Evolutionary conservation across 2,329 filamentous ascomycete genomes (phyloP).

Genomic region (Pestalotiopsis sp.): DNA sequence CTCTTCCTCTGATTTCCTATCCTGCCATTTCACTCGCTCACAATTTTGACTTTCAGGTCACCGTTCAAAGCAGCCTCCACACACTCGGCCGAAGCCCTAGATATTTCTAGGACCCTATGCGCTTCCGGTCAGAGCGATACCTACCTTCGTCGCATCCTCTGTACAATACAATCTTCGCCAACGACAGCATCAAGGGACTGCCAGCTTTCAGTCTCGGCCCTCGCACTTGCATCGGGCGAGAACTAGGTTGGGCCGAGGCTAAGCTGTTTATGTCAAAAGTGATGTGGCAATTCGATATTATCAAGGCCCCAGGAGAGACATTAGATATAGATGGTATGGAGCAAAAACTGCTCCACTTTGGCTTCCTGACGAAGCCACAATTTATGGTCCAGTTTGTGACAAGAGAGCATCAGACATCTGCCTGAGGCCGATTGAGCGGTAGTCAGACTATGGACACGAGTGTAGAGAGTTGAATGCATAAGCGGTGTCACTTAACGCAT

Average conservation of each 20-base stretch:
- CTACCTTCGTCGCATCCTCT: constrained; percentile 3
- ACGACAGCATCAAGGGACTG: constrained; percentile 11
- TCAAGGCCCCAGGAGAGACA: background rate
- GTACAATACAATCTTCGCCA: constrained; percentile 12
- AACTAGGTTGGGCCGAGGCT: constrained; percentile 8
- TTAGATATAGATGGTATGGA: constrained; percentile 9
- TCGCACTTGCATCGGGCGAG: constrained; percentile 13
- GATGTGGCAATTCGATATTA: constrained; percentile 7
- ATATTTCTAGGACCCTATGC: constrained; percentile 12
- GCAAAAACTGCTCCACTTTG: constrained; percentile 13
- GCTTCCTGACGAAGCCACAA: constrained; percentile 10
- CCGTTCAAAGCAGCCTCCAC: constrained; percentile 9
- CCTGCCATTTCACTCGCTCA: background rate
- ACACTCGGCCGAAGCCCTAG: constrained; percentile 2
- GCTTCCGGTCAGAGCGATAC: constrained; percentile 18
- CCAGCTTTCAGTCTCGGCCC: constrained; percentile 17
- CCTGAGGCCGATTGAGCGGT: too few species aligned
- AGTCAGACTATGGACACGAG: too few species aligned
- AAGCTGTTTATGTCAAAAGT: constrained; percentile 14
- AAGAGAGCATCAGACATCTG: too few species aligned
- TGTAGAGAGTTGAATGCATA: too few species aligned
- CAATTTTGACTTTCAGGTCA: background rate
- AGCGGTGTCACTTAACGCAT: too few species aligned
- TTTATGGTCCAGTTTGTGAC: background rate
- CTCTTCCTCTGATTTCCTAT: constrained; percentile 19